Evolutionary conservation across 73 alveolate species (phyloP).

Genomic region (Tetrahymena malaccensis): DNA sequence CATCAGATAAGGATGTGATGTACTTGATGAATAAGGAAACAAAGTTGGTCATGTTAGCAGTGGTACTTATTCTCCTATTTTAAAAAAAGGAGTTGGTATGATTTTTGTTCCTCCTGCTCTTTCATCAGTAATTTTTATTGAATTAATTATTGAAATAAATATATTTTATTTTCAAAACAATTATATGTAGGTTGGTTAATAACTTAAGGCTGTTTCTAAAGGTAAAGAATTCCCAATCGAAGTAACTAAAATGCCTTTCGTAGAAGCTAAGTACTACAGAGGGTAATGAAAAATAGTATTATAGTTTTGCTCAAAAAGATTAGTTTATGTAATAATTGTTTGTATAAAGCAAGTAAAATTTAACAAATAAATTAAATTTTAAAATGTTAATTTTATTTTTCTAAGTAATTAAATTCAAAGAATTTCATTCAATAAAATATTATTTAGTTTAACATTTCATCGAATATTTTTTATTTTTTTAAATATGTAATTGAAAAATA

Average conservation of each 20-base stretch:
- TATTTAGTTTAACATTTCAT: too few relatives aligned
- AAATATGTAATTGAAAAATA: too few relatives aligned
- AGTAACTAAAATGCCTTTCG: background rate
- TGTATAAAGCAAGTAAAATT: too few relatives aligned
- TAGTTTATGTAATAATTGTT: too few relatives aligned
- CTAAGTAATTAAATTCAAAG: too few relatives aligned
- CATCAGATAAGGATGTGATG: background rate
- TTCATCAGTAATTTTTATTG: background rate
- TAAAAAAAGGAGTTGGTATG: constrained; percentile 24
- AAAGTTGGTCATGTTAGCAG: constrained; percentile 29
- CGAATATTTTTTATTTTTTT: too few relatives aligned
- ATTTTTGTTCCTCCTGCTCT: background rate
- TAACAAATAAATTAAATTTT: too few relatives aligned
- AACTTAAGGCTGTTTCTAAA: background rate
- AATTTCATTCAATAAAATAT: too few relatives aligned
- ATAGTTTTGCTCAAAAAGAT: too few relatives aligned
- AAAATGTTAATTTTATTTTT: too few relatives aligned
- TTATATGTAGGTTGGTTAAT: background rate
- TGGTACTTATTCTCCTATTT: constrained; percentile 35
- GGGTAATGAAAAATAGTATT: background rate
- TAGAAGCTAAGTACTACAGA: background rate
- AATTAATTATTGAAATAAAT: background rate
- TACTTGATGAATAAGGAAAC: background rate
- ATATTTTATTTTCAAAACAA: too few relatives aligned
- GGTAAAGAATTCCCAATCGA: background rate